A percentile compares a stretch with the other conserved stretches of the same genome.
Conservation (phyloP, 169 alveolate genomes). For the Eimeria acervulina region DNA sequence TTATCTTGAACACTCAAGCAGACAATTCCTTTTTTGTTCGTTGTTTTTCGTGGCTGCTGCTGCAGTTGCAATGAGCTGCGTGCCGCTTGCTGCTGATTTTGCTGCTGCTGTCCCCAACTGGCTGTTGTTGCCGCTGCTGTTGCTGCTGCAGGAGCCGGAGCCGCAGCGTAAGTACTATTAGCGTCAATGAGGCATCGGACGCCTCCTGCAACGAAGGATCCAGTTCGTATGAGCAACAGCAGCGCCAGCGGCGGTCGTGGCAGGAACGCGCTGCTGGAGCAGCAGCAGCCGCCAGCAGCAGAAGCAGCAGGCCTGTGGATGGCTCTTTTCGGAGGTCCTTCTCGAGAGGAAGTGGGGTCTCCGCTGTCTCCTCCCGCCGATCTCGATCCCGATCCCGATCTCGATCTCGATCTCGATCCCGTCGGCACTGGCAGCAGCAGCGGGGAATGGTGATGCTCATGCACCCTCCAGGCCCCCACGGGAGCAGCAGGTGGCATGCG, state of each 20-base stretch:
- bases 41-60: neutral
- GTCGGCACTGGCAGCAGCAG: conserved; percentile 24
- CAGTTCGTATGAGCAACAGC: neutral
- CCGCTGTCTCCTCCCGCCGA: neutral
- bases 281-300: conserved; percentile 6
- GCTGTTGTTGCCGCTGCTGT: neutral
- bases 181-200: neutral
- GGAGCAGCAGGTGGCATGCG: conserved; percentile 23
- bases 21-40: too few species aligned
- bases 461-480: conserved; percentile 18
- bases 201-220: neutral
- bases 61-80: neutral
- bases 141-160: neutral
- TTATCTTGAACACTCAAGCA: neutral
- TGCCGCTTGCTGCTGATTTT: neutral
- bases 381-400: neutral
- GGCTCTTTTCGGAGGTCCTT: neutral
- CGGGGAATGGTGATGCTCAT: conserved; percentile 16
- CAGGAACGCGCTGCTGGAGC: neutral
- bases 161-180: neutral
- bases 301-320: neutral
- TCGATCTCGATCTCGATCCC: conserved; percentile 7
- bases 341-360: neutral
- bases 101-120: neutral
- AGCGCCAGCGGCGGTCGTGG: neutral